Conservation (phyloP, 2,329 filamentous ascomycete genomes). For the Dendryphion nanum region DNA sequence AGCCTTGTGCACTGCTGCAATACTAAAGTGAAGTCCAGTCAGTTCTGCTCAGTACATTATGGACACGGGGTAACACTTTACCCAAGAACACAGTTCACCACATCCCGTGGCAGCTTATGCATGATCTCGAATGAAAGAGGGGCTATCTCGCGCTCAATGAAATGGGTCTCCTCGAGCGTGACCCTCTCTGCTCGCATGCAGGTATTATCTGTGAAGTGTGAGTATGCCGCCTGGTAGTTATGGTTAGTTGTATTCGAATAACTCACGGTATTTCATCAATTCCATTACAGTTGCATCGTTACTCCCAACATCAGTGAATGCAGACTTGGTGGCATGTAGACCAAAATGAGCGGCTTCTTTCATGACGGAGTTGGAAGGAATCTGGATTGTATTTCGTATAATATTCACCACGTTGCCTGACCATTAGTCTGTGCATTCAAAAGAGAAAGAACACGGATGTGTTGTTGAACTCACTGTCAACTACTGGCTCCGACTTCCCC, state of each 20-base stretch:
- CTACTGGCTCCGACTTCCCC: constrained; percentile 21
- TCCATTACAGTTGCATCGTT: constrained; percentile 8
- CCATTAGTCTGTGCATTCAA: neutral
- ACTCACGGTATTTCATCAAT: constrained; percentile 21
- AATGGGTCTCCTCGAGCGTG: constrained; percentile 4
- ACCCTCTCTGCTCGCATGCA: constrained; percentile 10
- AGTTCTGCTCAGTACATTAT: too few species aligned
- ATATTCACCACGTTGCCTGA: constrained; percentile 14
- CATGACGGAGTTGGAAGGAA: constrained; percentile 8
- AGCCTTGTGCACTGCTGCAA: constrained; percentile 20
- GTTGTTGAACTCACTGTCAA: constrained; percentile 14
- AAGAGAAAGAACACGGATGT: neutral
- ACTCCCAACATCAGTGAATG: constrained; percentile 4
- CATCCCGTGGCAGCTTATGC: constrained; percentile 12
- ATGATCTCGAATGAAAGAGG: constrained; percentile 11
- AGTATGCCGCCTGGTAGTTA: neutral
- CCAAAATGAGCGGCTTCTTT: constrained; percentile 15
- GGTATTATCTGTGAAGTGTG: constrained; percentile 14
- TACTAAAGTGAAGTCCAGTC: constrained; percentile 5
- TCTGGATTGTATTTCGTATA: constrained; percentile 12
- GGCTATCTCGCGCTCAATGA: constrained; percentile 11
- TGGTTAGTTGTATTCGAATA: neutral
- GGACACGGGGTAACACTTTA: neutral
- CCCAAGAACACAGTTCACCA: constrained; percentile 19
- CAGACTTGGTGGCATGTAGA: constrained; percentile 5